Base-by-base conservation (phyloP, 352 stramenopile species). In the Phytophthora capsici region DNA sequence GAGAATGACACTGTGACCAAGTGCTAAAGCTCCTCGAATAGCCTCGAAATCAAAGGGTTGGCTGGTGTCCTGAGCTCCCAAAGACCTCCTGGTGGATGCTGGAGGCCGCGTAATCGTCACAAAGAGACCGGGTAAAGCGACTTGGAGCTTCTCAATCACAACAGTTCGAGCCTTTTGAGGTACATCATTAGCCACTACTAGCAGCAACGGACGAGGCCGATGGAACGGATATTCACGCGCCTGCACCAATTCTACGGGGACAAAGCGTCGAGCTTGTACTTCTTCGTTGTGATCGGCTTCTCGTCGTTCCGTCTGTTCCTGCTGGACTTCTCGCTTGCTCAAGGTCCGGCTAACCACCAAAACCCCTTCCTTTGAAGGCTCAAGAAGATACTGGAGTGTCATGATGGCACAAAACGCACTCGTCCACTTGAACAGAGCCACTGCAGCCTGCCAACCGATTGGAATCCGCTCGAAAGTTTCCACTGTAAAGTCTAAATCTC, bases 161-260 rank as follows among this genome's bases (percentile, higher is more conserved):
- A 36, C 3, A 6, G 26, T 8, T 32, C 72, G 77, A 8, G 86
- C 68, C 3, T 65, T 50, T 10, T 23, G n/a, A 9, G 89, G 89
- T 3, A 95, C 56, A 41, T 95, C 89, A n/a, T 77, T 73, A 0
- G 79, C 75, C 4, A 95, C 54, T 6, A 95, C 80, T 14, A 96
- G 38, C 16, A 95, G 10, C 46, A 95, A 71, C 7, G 82, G 75
- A 20, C 89, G 78, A 45, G 75, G 60, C 13, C 86, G 79, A 16
- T 75, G 64, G 19, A 73, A 64, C 3, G 69, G 60, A 44, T 78
- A 79, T 0, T 46, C 36, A 20, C 45, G 60, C 8, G 64, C 66
- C 17, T 76, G 78, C 20, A 84, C 50, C 14, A 94, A 55, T 14
- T 84, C 58, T 0, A 49, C 36, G 0, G 85, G 77, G 4, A 95